phyloP scores from a whole-genome alignment of 2,329 filamentous ascomycete genomes.

The Ambrosiella beaveri region DNA sequence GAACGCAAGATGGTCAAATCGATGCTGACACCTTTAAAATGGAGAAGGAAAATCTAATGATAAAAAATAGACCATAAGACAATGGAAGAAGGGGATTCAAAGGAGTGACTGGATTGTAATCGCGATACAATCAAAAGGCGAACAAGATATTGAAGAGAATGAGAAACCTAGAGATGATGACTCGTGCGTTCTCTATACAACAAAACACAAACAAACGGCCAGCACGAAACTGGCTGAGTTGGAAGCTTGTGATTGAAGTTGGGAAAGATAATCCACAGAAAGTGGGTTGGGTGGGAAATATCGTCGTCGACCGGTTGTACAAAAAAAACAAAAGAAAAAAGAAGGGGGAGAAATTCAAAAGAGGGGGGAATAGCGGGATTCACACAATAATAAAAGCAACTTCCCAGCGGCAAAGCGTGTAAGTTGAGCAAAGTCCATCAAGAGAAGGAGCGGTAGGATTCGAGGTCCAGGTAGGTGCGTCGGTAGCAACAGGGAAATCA shows the following conservation, averaged over 20 bases:
- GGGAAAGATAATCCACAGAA: constrained; percentile 16
- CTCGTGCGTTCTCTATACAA: neutral
- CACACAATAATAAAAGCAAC: neutral
- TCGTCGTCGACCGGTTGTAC: constrained; percentile 10
- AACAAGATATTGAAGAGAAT: constrained; percentile 9
- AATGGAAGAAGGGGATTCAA: neutral
- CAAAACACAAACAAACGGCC: neutral
- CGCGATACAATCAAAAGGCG: constrained; percentile 5
- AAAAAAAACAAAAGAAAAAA: constrained; percentile 8
- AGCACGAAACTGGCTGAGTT: constrained; percentile 11
- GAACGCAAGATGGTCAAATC: no score
- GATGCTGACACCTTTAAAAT: neutral
- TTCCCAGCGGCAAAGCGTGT: neutral
- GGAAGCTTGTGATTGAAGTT: constrained; percentile 14
- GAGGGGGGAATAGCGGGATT: neutral
- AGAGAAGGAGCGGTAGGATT: neutral
- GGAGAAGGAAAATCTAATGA: neutral
- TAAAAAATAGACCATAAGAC: neutral
- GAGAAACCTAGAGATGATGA: neutral
- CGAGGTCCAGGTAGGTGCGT: neutral
- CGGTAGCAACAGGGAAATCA: neutral
- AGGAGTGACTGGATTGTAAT: constrained; percentile 4
- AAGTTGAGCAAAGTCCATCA: neutral
- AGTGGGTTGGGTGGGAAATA: neutral
- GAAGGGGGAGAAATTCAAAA: constrained; percentile 4